Evolutionary conservation across 331 rosid species (phyloP).

Genomic region (Quercus lobata): DNA sequence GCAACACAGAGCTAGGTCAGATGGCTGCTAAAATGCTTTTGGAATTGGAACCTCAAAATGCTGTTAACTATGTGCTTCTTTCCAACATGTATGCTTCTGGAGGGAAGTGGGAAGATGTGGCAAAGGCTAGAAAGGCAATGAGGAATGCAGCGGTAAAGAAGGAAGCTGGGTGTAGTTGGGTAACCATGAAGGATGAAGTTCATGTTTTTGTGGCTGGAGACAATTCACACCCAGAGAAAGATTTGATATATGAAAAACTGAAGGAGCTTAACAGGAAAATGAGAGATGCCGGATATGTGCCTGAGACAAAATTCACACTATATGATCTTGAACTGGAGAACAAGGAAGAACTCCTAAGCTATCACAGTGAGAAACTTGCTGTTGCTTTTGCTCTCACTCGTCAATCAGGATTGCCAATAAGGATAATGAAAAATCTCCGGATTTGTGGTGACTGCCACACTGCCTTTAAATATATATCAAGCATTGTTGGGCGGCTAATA

Average conservation of each 20-base stretch:
- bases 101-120: conserved; percentile 76
- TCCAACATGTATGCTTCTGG: conserved; percentile 88
- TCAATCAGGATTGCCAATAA: conserved; percentile 65
- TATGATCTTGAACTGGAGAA: conserved; percentile 84
- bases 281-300: conserved; percentile 78
- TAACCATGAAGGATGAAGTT: conserved; percentile 85
- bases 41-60: conserved; percentile 79
- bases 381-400: conserved; percentile 86
- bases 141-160: conserved; percentile 76
- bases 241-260: conserved; percentile 54
- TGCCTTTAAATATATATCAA: conserved; percentile 79
- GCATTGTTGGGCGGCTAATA: conserved; percentile 65
- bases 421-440: conserved; percentile 92
- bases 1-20: conserved; percentile 64
- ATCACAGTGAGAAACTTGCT: conserved; percentile 90
- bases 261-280: conserved; percentile 66
- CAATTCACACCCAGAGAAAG: conserved; percentile 74
- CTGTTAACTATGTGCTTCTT: conserved; percentile 83
- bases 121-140: conserved; percentile 73
- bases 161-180: conserved; percentile 96
- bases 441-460: conserved; percentile 95
- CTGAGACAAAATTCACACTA: conserved; percentile 68
- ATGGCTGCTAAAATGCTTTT: conserved; percentile 72
- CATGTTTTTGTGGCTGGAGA: conserved; percentile 90
- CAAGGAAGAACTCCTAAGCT: conserved; percentile 78